phyloP scores from a whole-genome alignment of 106 monocot genomes.

The Chionographis japonica region DNA sequence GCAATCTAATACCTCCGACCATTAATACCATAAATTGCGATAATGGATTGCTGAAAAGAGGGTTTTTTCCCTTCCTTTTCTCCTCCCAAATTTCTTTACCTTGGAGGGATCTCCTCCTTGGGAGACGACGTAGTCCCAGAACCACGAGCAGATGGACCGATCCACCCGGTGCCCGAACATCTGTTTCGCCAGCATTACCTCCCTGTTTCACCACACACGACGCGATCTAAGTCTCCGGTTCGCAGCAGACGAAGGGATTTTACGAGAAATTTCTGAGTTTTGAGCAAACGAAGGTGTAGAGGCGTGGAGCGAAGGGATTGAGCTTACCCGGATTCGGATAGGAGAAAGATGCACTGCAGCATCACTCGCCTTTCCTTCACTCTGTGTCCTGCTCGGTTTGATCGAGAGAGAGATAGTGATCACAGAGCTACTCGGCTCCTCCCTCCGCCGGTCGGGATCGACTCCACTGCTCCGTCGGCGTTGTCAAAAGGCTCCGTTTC shows the following conservation, averaged over 20 bases:
- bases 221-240: neutral
- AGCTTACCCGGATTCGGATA: slow-evolving; percentile 79
- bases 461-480: too few species aligned
- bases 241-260: neutral
- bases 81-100: slow-evolving; percentile 22
- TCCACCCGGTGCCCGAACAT: slow-evolving; percentile 76
- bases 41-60: neutral
- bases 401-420: too few species aligned
- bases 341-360: slow-evolving; percentile 88
- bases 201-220: slow-evolving; percentile 35
- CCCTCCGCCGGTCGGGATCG: too few species aligned
- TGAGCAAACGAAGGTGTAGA: neutral
- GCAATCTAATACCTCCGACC: neutral
- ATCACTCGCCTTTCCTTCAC: slow-evolving; percentile 5
- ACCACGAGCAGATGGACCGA: slow-evolving; percentile 88
- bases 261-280: neutral
- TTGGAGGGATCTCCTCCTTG: slow-evolving; percentile 71
- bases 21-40: neutral
- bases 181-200: slow-evolving; percentile 98
- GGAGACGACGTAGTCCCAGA: slow-evolving; percentile 67
- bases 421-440: too few species aligned
- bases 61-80: too few species aligned
- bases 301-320: neutral
- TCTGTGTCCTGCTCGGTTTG: too few species aligned
- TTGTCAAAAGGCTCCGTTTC: too few species aligned